Evolutionary conservation across 1,284 basidiomycete species (phyloP).

Genomic region (Phylloboletellus chloephorus): DNA sequence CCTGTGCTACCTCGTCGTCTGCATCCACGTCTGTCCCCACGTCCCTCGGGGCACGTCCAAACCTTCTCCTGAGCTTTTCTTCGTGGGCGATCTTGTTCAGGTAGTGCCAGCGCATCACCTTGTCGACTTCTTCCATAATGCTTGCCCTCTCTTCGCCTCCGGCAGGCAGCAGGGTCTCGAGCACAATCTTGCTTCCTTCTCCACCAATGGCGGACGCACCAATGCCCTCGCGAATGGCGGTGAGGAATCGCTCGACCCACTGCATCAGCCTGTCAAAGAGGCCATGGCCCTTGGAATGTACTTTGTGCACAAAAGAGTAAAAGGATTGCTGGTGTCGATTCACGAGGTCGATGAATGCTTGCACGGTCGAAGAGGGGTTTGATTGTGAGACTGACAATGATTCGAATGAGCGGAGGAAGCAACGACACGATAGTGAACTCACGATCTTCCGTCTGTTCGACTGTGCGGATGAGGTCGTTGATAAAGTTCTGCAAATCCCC

Average conservation of each 20-base stretch:
- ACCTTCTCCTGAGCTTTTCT: constrained; percentile 77
- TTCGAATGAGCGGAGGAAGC: constrained; percentile 9
- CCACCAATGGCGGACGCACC: constrained; percentile 38
- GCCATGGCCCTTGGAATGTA: constrained; percentile 94
- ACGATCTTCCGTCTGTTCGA: constrained; percentile 90
- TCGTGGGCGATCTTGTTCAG: constrained; percentile 88
- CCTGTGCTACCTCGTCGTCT: constrained; percentile 74
- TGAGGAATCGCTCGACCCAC: constrained; percentile 96
- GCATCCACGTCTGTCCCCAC: constrained; percentile 45
- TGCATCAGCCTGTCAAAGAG: constrained; percentile 93
- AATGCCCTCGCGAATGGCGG: constrained; percentile 86
- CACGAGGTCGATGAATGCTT: constrained; percentile 91
- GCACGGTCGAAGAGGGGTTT: constrained; percentile 83
- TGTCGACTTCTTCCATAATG: constrained; percentile 84
- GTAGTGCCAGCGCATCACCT: constrained; percentile 86
- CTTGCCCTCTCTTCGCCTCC: constrained; percentile 65
- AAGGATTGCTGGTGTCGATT: constrained; percentile 93
- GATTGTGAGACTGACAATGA: constrained; percentile 63
- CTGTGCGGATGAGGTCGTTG: constrained; percentile 92
- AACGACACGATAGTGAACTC: constrained; percentile 31
- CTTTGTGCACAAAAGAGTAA: constrained; percentile 97
- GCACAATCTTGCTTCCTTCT: constrained; percentile 43
- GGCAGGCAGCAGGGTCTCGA: constrained; percentile 85
- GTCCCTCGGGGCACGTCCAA: constrained; percentile 54
- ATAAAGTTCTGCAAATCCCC: constrained; percentile 92